Base-by-base conservation (phyloP, 345 rosid genomes). In the Rhodomyrtus tomentosa region DNA sequence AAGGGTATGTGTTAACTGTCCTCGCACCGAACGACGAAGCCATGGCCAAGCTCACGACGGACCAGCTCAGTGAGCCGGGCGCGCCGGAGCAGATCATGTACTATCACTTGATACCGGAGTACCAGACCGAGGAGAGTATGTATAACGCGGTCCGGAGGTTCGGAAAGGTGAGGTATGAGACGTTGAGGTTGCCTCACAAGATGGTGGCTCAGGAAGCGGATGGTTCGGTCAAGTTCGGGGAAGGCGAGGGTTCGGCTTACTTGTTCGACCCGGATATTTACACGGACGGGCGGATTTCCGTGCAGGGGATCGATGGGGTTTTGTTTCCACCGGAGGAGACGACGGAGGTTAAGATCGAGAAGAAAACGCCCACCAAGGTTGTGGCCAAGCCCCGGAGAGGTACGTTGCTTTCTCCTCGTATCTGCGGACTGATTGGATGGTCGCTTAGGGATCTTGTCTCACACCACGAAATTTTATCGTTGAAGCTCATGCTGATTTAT, bases 81-180 rank as follows among this genome's bases (percentile, higher is more conserved):
- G 93, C 93, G 2, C 92, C 94, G 1, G 94, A 92, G 89, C 93
- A 91, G 90, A 91, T 91, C 36, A 88, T 92, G 55, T 90, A 90
- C 52, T 92, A 91, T 56, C 94, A 92, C 62, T 54, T 92, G 38
- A 85, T 92, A 29, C 93, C 93, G 1, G 94, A 92, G 90, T 92
- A 92, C 58, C 94, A 92, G 83, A 91, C 94, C 3, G 94, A 92
- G 83, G 94, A 92, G 87, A 92, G 93, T 32, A 90, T 92, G 94
- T 91, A 92, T 80, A 91, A 91, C 83, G 90, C 92, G 22, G 94
- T 89, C 36, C 80, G 93, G 84, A 85, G 93, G 84, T 90, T 92
- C 82, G 92, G 92, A 83, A 91, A 91, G 68, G 88, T 92, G 2
- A 84, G 40, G 54, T 92, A 87, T 29, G 92, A 92, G 7, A 92